These are phyloP conservation scores for Talaromyces marneffei DNA, from an alignment of 2,329 filamentous ascomycete genomes.

Conservation along the genomic window DNA sequence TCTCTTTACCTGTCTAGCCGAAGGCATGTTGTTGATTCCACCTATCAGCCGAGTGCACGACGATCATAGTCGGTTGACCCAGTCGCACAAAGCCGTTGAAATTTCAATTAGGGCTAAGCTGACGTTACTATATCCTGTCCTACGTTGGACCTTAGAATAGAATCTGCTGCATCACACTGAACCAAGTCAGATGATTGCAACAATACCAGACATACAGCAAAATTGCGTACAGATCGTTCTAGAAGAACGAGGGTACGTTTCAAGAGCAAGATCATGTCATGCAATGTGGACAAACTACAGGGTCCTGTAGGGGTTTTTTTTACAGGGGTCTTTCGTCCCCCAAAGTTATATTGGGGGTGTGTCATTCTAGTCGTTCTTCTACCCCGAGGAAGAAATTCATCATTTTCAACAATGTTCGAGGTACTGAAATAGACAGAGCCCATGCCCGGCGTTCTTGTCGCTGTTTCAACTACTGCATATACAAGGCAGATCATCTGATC, in stretches of 20 bases:
- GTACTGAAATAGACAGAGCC: not conserved
- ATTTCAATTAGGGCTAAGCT: not conserved
- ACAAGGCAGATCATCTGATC: not conserved
- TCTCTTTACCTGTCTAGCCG: not conserved
- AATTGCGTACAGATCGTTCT: not conserved
- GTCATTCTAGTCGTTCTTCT: not conserved
- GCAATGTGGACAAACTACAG: not conserved
- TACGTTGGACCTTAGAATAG: not conserved
- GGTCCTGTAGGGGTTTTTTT: not conserved
- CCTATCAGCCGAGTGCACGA: not conserved
- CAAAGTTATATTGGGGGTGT: not conserved
- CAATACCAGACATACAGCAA: not conserved
- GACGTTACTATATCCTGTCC: not conserved
- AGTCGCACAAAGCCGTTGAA: not conserved
- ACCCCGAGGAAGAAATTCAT: not conserved
- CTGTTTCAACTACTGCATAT: not conserved
- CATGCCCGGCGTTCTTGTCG: not conserved
- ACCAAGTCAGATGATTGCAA: not conserved
- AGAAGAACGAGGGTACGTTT: not conserved
- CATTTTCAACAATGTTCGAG: not conserved
- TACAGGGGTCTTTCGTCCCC: not conserved
- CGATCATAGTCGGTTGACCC: not conserved
- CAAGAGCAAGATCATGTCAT: not conserved
- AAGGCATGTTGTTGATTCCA: not conserved
- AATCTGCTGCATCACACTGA: not conserved